Evolutionary conservation across 805 yeast species (phyloP).

Genomic region (Starmera dryadoides): DNA sequence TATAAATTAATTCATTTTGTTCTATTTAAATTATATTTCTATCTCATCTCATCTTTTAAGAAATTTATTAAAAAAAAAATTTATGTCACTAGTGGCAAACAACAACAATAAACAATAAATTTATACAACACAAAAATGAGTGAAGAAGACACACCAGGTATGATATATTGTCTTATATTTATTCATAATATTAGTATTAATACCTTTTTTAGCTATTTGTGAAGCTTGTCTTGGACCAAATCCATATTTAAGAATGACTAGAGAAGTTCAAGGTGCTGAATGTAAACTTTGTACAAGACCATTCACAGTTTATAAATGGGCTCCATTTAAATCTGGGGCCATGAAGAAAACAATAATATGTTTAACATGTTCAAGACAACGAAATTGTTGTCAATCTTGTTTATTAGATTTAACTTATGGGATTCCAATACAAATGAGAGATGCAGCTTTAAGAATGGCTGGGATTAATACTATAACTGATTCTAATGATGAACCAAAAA

Average conservation of each 20-base stretch:
- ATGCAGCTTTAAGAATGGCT: conserved; percentile 71
- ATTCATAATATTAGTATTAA: background rate
- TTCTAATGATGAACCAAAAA: conserved; percentile 37
- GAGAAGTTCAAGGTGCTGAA: conserved; percentile 67
- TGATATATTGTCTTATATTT: background rate
- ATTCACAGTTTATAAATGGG: conserved; percentile 77
- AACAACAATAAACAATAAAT: background rate
- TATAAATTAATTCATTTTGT: too few relatives aligned
- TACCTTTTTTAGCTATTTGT: conserved; percentile 55
- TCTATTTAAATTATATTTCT: too few relatives aligned
- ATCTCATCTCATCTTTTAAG: too few relatives aligned
- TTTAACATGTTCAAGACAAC: conserved; percentile 66
- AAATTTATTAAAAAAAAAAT: too few relatives aligned
- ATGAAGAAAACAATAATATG: conserved; percentile 67
- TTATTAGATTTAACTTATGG: conserved; percentile 76
- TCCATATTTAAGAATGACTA: conserved; percentile 60
- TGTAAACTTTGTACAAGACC: conserved; percentile 84
- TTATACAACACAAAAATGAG: background rate
- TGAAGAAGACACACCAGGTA: conserved; percentile 6
- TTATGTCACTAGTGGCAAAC: too few relatives aligned
- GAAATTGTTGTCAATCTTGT: conserved; percentile 86
- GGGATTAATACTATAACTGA: conserved; percentile 32
- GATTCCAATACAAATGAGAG: conserved; percentile 72
- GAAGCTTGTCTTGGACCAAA: conserved; percentile 64
- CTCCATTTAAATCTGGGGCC: conserved; percentile 34